Percentiles rank a stretch among this genome's conserved stretches.
Evolutionary conservation across 108 stramenopile species (phyloP).

Genomic region (Nitzschia putrida): DNA sequence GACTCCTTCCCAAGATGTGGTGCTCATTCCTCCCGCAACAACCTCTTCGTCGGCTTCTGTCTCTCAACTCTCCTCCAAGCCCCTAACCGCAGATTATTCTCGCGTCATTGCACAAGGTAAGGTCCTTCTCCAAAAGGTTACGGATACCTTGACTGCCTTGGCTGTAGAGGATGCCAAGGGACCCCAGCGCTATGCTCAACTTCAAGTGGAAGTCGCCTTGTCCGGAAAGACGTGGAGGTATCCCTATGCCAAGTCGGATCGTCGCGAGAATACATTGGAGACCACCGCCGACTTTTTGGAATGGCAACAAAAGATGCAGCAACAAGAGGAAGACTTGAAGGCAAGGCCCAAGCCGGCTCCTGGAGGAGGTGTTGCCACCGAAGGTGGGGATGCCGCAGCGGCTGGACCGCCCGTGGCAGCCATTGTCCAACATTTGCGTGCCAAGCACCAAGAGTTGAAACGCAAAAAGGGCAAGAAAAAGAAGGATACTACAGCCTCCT

Average conservation of each 20-base stretch:
- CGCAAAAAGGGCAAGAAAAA: constrained; percentile 41
- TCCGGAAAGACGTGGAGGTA: constrained; percentile 49
- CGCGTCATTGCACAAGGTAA: constrained; percentile 43
- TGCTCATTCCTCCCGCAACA: background rate
- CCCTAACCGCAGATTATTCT: constrained; percentile 32
- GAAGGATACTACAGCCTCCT: constrained; percentile 16
- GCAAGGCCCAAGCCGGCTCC: constrained; percentile 57
- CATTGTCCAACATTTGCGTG: constrained; percentile 50
- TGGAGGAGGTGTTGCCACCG: constrained; percentile 40
- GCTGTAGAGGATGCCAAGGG: constrained; percentile 29
- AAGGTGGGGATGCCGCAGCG: constrained; percentile 5
- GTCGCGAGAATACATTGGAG: constrained; percentile 52
- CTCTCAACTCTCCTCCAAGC: background rate
- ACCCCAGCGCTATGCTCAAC: constrained; percentile 24
- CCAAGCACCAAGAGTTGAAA: constrained; percentile 45
- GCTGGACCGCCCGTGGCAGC: constrained; percentile 40
- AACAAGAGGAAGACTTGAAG: constrained; percentile 47
- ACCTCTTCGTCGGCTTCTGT: background rate
- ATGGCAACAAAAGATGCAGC: constrained; percentile 34
- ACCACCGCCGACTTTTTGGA: constrained; percentile 43
- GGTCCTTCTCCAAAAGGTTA: constrained; percentile 31
- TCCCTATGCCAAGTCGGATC: constrained; percentile 33
- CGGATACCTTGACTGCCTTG: constrained; percentile 26
- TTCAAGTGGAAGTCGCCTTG: constrained; percentile 37
- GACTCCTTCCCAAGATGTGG: background rate